Percentiles rank a stretch among this genome's conserved stretches.
These are phyloP conservation scores for Aurinia saxatilis DNA, from an alignment of 345 rosid genomes.

Conservation along the genomic window DNA sequence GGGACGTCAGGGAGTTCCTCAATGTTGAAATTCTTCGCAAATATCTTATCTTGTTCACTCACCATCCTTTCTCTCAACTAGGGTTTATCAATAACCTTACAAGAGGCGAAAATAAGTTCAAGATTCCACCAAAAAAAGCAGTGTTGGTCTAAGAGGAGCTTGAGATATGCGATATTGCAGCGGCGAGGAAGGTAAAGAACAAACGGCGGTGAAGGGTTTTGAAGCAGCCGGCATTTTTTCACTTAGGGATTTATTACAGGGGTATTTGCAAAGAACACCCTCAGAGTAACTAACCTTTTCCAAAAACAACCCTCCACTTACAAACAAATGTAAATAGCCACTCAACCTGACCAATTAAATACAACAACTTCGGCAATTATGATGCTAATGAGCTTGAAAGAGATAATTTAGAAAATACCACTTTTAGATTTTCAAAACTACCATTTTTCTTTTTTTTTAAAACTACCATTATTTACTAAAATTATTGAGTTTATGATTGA, in stretches of 20 bases:
- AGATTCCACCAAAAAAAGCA: not conserved
- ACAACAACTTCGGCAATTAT: too few species aligned
- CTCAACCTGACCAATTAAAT: too few species aligned
- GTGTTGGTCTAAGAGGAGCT: not conserved
- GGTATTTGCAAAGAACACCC: not conserved
- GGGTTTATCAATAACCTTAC: slow-evolving; percentile 3
- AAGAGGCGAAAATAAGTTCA: not conserved
- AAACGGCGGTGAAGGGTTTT: slow-evolving; percentile 18
- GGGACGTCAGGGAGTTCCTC: too few species aligned
- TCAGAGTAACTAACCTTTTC: not conserved
- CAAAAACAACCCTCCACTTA: not conserved
- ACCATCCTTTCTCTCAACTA: slow-evolving; percentile 8
- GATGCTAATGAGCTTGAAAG: too few species aligned
- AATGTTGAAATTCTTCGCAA: slow-evolving; percentile 27
- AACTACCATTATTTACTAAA: too few species aligned
- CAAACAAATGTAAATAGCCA: too few species aligned
- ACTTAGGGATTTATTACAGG: not conserved
- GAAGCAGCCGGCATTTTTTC: not conserved
- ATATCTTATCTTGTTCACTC: slow-evolving; percentile 10
- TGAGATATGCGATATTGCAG: not conserved
- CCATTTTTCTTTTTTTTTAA: too few species aligned
- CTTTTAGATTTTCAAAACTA: too few species aligned
- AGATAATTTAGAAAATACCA: too few species aligned
- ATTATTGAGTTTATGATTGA: too few species aligned
- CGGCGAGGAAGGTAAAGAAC: slow-evolving; percentile 8